These are phyloP conservation scores for Epichloe brachyelytri DNA, from an alignment of 2,329 filamentous ascomycete genomes.

Conservation along the genomic window DNA sequence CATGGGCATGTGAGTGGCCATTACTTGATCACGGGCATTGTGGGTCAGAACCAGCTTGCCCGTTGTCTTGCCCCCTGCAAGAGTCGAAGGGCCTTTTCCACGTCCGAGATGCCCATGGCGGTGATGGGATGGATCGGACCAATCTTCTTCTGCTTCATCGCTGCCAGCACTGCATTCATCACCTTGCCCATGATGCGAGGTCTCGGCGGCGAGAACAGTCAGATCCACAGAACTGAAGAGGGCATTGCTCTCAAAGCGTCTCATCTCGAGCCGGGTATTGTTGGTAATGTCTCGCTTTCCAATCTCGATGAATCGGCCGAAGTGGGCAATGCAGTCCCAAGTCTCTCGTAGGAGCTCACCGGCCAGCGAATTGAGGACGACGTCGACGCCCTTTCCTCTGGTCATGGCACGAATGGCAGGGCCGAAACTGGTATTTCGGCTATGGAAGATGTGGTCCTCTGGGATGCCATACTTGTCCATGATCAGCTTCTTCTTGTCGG, in stretches of 20 bases:
- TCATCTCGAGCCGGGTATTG: conserved; percentile 33
- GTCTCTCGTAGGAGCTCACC: conserved; percentile 22
- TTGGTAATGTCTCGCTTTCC: conserved; percentile 23
- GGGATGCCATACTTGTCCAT: conserved; percentile 24
- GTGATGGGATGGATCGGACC: conserved; percentile 23
- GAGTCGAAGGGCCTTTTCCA: conserved; percentile 24
- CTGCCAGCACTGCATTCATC: conserved; percentile 10
- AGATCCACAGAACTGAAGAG: conserved; percentile 34
- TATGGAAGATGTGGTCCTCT: conserved; percentile 17
- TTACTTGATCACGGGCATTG: conserved; percentile 11
- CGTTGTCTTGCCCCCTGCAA: conserved; percentile 21
- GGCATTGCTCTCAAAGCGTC: conserved; percentile 33
- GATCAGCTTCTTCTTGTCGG: conserved; percentile 24
- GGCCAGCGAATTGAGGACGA: conserved; percentile 41
- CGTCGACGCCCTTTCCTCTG: conserved; percentile 48
- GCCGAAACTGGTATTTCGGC: conserved; percentile 13
- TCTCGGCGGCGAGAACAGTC: conserved; percentile 28
- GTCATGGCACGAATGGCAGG: conserved; percentile 15
- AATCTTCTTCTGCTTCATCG: conserved; percentile 20
- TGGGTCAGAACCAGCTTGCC: conserved; percentile 33
- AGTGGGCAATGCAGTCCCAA: conserved; percentile 29
- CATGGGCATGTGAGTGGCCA: conserved; percentile 11
- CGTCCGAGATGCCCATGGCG: conserved; percentile 23
- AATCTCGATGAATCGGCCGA: conserved; percentile 33
- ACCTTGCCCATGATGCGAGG: conserved; percentile 27